Conservation (phyloP, 2,329 filamentous ascomycete genomes). For the Cucurbitaria berberidis region DNA sequence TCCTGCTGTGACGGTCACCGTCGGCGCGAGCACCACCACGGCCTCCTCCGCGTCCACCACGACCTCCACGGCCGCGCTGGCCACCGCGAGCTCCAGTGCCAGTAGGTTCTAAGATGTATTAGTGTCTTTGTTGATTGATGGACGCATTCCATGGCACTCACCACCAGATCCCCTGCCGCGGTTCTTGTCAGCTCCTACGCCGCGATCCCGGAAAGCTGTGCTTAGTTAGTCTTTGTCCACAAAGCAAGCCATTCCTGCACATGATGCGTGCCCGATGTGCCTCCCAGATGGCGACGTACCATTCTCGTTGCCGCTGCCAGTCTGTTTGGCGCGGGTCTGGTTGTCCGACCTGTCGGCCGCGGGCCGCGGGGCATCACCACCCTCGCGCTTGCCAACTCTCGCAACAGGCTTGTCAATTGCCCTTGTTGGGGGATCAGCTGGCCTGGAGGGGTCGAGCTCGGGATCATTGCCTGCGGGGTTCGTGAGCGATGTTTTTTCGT, state of each 20-base stretch:
- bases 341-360: conserved; percentile 44
- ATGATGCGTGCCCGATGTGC: background rate
- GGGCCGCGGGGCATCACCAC: conserved; percentile 68
- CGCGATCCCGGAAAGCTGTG: conserved; percentile 87
- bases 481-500: conserved; percentile 27
- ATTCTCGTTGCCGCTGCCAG: conserved; percentile 78
- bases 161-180: conserved; percentile 65
- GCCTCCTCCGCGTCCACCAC: conserved; percentile 55
- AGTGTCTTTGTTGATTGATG: conserved; percentile 5
- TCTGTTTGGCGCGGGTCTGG: conserved; percentile 48
- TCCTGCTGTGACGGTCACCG: conserved; percentile 69
- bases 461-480: conserved; percentile 67
- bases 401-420: conserved; percentile 82
- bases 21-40: conserved; percentile 55
- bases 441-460: conserved; percentile 75
- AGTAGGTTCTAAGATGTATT: conserved; percentile 24
- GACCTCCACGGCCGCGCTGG: conserved; percentile 54
- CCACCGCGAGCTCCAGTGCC: conserved; percentile 28
- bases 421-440: conserved; percentile 79
- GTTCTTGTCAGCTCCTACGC: conserved; percentile 81
- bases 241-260: background rate
- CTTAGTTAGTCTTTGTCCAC: conserved; percentile 25
- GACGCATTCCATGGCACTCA: conserved; percentile 21
- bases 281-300: conserved; percentile 67
- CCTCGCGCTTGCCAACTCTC: conserved; percentile 86